Conservation (phyloP, 1,139 yeast genomes). For the Nakaseomyces uthaithaninus region DNA sequence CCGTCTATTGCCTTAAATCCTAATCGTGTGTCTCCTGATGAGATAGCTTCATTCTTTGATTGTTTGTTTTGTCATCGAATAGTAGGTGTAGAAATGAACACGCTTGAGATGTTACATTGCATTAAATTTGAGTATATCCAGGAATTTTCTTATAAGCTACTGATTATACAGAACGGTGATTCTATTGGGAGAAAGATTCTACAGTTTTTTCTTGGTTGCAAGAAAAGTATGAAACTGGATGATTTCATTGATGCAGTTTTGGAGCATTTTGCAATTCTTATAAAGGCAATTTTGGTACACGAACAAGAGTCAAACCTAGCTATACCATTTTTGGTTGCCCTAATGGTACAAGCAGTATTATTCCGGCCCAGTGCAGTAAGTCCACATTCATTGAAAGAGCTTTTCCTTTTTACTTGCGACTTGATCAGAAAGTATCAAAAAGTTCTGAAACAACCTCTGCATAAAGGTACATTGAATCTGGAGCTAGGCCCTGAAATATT, state of each 20-base stretch:
- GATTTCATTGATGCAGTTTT: constrained; percentile 32
- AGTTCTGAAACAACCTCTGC: constrained; percentile 23
- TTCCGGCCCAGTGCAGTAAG: constrained; percentile 53
- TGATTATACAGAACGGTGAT: constrained; percentile 29
- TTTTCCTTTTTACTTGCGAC: constrained; percentile 23
- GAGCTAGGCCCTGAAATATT: constrained; percentile 24
- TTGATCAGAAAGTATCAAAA: constrained; percentile 23
- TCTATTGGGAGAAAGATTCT: constrained; percentile 28
- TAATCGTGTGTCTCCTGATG: constrained; percentile 29
- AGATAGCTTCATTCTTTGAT: constrained; percentile 37
- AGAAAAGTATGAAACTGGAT: constrained; percentile 21
- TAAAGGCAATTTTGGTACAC: constrained; percentile 23
- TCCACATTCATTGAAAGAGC: constrained; percentile 29
- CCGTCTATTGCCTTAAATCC: constrained; percentile 21
- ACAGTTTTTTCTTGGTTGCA: constrained; percentile 16
- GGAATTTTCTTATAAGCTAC: constrained; percentile 30
- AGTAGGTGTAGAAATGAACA: constrained; percentile 43
- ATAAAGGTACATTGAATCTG: constrained; percentile 15
- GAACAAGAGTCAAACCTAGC: constrained; percentile 27
- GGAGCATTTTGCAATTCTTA: constrained; percentile 33
- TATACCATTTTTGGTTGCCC: constrained; percentile 48
- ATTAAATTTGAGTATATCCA: constrained; percentile 37
- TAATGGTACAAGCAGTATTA: constrained; percentile 45
- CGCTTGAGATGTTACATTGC: constrained; percentile 44
- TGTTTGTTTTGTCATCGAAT: constrained; percentile 35